Percentiles rank a stretch among this genome's conserved stretches.
phyloP scores from a whole-genome alignment of 106 monocot genomes.

The Allium fistulosum region DNA sequence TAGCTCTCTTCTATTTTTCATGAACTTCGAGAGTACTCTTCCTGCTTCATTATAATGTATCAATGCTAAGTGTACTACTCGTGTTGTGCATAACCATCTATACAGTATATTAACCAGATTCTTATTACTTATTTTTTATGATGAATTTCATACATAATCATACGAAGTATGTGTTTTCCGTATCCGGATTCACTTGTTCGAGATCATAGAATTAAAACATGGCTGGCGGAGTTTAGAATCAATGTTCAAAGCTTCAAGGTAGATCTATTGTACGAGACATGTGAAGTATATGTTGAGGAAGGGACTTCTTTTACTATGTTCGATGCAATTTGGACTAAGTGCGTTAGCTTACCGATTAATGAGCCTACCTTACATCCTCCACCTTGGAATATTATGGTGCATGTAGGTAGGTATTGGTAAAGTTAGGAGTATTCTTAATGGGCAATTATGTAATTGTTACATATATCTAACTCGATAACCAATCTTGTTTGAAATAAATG shows the following conservation, averaged over 20 bases:
- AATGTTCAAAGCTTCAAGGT: slow-evolving; percentile 62
- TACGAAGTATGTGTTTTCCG: slow-evolving; percentile 15
- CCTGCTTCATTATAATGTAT: slow-evolving; percentile 58
- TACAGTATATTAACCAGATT: slow-evolving; percentile 39
- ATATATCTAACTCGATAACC: too few relatives aligned
- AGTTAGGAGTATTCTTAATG: too few relatives aligned
- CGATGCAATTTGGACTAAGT: slow-evolving; percentile 57
- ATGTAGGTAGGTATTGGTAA: slow-evolving; percentile 22
- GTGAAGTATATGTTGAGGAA: slow-evolving; percentile 67
- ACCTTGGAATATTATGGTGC: slow-evolving; percentile 51
- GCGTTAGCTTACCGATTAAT: slow-evolving; percentile 30
- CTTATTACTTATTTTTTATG: not conserved
- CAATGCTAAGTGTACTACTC: slow-evolving; percentile 36
- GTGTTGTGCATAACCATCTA: slow-evolving; percentile 74
- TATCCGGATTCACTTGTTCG: slow-evolving; percentile 85
- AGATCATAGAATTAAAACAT: slow-evolving; percentile 69
- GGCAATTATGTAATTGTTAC: too few relatives aligned
- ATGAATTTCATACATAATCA: not conserved
- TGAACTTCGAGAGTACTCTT: slow-evolving; percentile 57
- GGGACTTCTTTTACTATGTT: slow-evolving; percentile 72
- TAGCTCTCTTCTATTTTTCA: slow-evolving; percentile 41
- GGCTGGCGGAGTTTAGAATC: slow-evolving; percentile 43
- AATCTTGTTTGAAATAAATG: too few relatives aligned
- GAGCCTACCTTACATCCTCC: slow-evolving; percentile 38
- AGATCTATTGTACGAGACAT: slow-evolving; percentile 77